phyloP scores from a whole-genome alignment of 805 yeast genomes.

The Sungouiella thailandica region DNA sequence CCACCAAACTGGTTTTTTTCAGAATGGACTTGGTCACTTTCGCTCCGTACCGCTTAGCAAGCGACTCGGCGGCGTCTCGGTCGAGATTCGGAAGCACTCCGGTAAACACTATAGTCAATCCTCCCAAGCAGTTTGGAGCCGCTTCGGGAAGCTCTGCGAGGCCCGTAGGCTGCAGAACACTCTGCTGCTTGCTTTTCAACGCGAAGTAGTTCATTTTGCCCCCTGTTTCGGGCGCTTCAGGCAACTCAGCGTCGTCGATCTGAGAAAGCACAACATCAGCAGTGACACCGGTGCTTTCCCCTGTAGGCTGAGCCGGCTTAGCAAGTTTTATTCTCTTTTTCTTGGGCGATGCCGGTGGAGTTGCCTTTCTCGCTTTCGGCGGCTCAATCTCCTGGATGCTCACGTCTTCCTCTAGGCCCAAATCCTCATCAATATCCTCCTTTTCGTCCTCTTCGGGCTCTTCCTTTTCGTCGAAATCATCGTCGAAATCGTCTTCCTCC shows the following conservation, averaged over 20 bases:
- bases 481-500: constrained; percentile 8
- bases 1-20: constrained; percentile 81
- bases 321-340: too few relatives aligned
- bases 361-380: constrained; percentile 6
- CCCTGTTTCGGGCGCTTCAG: constrained; percentile 46
- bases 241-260: constrained; percentile 73
- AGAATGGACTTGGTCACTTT: constrained; percentile 82
- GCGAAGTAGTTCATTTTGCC: constrained; percentile 58
- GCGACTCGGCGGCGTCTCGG: constrained; percentile 66
- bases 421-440: constrained; percentile 6
- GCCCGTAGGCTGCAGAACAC: constrained; percentile 26
- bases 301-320: constrained; percentile 5
- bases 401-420: too few relatives aligned
- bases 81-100: constrained; percentile 80
- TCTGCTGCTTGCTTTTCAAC: constrained; percentile 25
- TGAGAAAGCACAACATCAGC: constrained; percentile 51
- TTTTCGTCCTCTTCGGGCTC: constrained; percentile 3
- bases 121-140: constrained; percentile 78
- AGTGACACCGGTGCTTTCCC: constrained; percentile 28
- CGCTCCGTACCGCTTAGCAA: constrained; percentile 88
- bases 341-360: constrained; percentile 3
- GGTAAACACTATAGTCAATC: constrained; percentile 89
- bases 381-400: constrained; percentile 12
- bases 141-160: constrained; percentile 68
- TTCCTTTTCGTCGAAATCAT: constrained; percentile 11